Base-by-base conservation (phyloP, 2,329 filamentous ascomycete genomes). In the Ophiocordyceps camponoti-leonardi region DNA sequence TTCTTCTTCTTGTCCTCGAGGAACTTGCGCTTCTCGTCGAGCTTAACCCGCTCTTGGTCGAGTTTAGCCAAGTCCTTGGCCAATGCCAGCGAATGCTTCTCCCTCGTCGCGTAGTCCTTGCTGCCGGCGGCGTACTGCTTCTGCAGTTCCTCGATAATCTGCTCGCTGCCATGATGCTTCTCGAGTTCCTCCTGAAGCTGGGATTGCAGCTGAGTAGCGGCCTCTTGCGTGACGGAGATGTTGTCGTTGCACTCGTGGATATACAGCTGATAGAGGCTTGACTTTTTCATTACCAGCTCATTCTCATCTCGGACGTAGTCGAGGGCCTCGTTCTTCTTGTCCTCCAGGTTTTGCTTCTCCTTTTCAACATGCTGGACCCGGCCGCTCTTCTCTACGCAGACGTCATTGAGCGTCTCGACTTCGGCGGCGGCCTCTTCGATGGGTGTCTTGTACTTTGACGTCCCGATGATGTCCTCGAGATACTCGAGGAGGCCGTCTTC, bases 301-400 rank as follows among this genome's bases (percentile, higher is more conserved):
- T 98, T 98, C 59, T 98, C 92, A 52, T 96, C 86, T 22, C 77
- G 79, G 49, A 98, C 81, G 57, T 79, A 96, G 1, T 86, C 81
- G 8, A 98, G 66, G 0, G 92, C 93, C 62, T 88, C 87, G 58
- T 96, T 82, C 66, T 98, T 98, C 69, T 95, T 96, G 61, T 94
- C 88, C 57, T 95, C 92, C 2, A 98, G 75, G 43, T 79, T 73
- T 52, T 84, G 86, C 70, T 86, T 95, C 63, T 98, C 92, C 62
- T 95, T 98, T 61, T 98, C 92, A 1, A 98, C 92, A 56, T 95
- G 90, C 63, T 96, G 87, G 1, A 98, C 92, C 50, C 93, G 84
- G 33, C 80, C 84, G 53, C 84, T 94, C 69, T 98, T 98, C 62
- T 98, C 92, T 55, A 86, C 72, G 58, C 92, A 98, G 2, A 94